Percentiles rank a stretch among this genome's conserved stretches.
These are phyloP conservation scores for Aspergillus piperis DNA, from an alignment of 2,329 filamentous ascomycete species.

Conservation along the genomic window DNA sequence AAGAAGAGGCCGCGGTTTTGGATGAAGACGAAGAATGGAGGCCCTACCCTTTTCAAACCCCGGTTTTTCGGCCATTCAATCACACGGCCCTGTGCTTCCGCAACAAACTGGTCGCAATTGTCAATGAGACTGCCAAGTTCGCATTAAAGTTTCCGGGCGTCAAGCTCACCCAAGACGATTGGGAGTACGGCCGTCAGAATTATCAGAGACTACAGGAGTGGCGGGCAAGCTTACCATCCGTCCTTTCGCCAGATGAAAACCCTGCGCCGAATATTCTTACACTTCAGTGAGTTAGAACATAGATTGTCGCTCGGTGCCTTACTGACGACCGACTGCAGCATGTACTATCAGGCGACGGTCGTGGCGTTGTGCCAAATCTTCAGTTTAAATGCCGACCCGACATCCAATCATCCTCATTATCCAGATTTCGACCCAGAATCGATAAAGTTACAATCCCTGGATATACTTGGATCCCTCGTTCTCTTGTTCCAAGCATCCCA, in stretches of 20 bases:
- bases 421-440: constrained; percentile 10
- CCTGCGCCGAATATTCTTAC: constrained; percentile 22
- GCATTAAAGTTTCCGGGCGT: constrained; percentile 14
- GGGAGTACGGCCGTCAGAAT: constrained; percentile 17
- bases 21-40: constrained; percentile 19
- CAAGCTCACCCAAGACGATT: constrained; percentile 9
- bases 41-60: constrained; percentile 19
- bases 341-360: constrained; percentile 24
- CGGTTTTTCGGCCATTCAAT: constrained; percentile 14
- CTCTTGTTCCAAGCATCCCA: constrained; percentile 23
- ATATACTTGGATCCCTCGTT: constrained; percentile 23
- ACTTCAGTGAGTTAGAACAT: constrained; percentile 18
- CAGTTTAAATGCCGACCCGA: constrained; percentile 10
- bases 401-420: neutral
- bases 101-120: constrained; percentile 18
- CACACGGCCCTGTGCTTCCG: constrained; percentile 17
- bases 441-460: constrained; percentile 18
- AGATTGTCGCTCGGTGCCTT: neutral
- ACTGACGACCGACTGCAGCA: constrained; percentile 13
- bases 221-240: constrained; percentile 15
- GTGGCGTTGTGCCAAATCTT: constrained; percentile 20
- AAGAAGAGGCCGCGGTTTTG: constrained; percentile 17
- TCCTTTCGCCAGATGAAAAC: constrained; percentile 16
- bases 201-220: constrained; percentile 16
- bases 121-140: constrained; percentile 18